Evolutionary conservation across 148 eudicot species (phyloP), one percentile per base, ranked within the genome.

Genomic region (Camellia japonica): DNA sequence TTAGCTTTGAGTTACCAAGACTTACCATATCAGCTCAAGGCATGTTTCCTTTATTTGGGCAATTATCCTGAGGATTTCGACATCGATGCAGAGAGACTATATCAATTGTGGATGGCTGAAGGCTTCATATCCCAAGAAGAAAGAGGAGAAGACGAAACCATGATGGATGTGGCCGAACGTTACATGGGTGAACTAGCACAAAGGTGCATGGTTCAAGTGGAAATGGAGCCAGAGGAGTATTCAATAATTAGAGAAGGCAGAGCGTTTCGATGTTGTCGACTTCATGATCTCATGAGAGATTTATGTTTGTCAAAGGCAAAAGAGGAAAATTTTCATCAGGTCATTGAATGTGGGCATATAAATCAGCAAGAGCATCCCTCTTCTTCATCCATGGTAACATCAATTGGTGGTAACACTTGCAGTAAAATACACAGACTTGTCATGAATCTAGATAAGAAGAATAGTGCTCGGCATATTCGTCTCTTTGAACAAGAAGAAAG

Each of bases 11-110:
- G 87, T 60, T 87, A 83, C 44, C 7, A 76, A 2, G 77, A 75
- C 11, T 76, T 85, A 46, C 84, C 90, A 14, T 76, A 46, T 47
- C 61, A 85, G 13, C 59, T 87, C 30, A 87, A 79, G 62, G 77
- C 80, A 11, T 87, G 90, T 64, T 85, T 87, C 56, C 86, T 87
- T 51, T 84, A 85, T 76, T 15, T 87, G 44, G 82, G 79, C 2
- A 61, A 52, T 30, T 85, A 80, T 58, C 84, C 86, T 0, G 77
- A 75, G 16, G 84, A 76, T 63, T 71, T 2, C 6, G 81, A 82
- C 61, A 87, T 85, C 42, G 58, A 73, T 0, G 80, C 73, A 6
- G 81, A 81, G 65, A 71, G 14, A 55, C 19, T 87, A n/a, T 83
- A 66, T 63, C 78, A 68, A 3, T 38, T 78, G 65, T 85, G 87